phyloP scores from a whole-genome alignment of 805 yeast genomes.

The Ogataea haglerorum region DNA sequence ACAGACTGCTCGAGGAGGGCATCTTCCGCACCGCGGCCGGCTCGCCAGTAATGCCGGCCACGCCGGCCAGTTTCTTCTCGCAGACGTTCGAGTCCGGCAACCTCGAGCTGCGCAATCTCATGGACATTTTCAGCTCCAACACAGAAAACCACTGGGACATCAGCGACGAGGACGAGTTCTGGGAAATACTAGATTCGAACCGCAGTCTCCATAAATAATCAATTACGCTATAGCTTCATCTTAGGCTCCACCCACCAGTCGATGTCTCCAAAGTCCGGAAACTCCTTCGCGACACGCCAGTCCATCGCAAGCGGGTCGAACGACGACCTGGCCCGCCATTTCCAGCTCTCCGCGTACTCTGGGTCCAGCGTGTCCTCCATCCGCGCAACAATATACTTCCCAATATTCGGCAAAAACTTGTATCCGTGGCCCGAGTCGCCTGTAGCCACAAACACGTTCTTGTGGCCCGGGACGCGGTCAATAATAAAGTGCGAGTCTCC shows the following conservation, averaged over 20 bases:
- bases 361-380: conserved; percentile 30
- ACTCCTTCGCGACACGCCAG: conserved; percentile 16
- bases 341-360: conserved; percentile 30
- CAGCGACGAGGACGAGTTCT: conserved; percentile 17
- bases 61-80: conserved; percentile 1
- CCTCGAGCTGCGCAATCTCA: conserved; percentile 10
- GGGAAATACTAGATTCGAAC: conserved; percentile 11
- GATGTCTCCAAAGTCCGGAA: conserved; percentile 13
- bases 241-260: conserved; percentile 20
- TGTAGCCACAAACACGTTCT: conserved; percentile 38
- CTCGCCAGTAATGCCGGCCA: background rate
- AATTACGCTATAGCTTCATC: conserved; percentile 1
- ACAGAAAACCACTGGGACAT: conserved; percentile 2
- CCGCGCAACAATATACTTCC: conserved; percentile 37
- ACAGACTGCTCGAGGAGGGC: conserved; percentile 15
- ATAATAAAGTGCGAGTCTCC: conserved; percentile 40
- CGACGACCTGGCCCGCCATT: conserved; percentile 28
- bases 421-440: conserved; percentile 50
- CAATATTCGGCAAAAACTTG: conserved; percentile 45
- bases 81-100: conserved; percentile 4
- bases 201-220: background rate
- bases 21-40: conserved; percentile 4
- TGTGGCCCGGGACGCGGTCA: conserved; percentile 35
- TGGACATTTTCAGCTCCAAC: conserved; percentile 9
- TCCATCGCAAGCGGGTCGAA: conserved; percentile 11